phyloP scores from a whole-genome alignment of 345 rosid genomes.

The Bruguiera parviflora region DNA sequence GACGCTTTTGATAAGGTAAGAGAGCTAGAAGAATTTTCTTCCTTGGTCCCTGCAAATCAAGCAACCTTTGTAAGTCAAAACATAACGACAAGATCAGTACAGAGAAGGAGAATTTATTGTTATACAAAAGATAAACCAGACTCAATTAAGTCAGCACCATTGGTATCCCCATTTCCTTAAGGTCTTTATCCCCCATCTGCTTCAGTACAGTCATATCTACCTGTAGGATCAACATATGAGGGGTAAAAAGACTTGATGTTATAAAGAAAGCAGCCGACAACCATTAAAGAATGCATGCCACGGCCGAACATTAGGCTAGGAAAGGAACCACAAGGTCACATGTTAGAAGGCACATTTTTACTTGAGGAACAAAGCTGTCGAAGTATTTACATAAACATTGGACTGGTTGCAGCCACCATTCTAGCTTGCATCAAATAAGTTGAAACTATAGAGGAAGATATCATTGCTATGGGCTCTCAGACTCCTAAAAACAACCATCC shows the following conservation, averaged over 20 bases:
- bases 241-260: background rate
- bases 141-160: conserved; percentile 35
- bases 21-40: conserved; percentile 59
- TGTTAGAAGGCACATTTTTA: background rate
- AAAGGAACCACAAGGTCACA: background rate
- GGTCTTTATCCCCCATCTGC: conserved; percentile 53
- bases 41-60: conserved; percentile 56
- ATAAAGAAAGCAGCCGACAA: background rate
- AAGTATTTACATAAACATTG: background rate
- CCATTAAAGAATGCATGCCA: background rate
- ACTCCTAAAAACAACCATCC: background rate
- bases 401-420: background rate
- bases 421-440: conserved; percentile 1
- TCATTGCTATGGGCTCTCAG: background rate
- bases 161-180: conserved; percentile 57
- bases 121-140: background rate
- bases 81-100: background rate
- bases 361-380: background rate
- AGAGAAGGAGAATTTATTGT: background rate
- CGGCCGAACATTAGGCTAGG: background rate
- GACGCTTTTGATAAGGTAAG: conserved; percentile 20
- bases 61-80: background rate
- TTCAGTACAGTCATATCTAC: conserved; percentile 51
- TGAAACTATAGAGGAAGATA: background rate
- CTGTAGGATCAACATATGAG: conserved; percentile 23